A percentile compares a stretch with the other conserved stretches of the same genome.
Conservation (phyloP, 768 basidiomycete genomes). For the Agrocybe pediades region DNA sequence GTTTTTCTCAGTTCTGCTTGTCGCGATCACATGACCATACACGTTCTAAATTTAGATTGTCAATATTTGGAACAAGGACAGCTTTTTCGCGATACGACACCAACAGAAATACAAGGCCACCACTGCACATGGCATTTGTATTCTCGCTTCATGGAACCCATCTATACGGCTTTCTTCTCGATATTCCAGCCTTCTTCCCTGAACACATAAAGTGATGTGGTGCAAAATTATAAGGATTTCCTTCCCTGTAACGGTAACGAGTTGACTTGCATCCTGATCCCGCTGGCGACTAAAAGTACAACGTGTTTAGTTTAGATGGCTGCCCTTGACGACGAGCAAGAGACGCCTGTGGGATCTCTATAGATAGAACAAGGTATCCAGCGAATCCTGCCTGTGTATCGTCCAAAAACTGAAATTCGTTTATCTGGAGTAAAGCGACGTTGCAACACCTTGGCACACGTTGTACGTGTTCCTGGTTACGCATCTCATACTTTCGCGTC, state of each 20-base stretch:
- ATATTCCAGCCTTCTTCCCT: no score
- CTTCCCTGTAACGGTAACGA: no score
- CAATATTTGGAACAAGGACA: conserved; percentile 1
- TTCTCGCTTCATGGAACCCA: background rate
- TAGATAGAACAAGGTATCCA: conserved; percentile 11
- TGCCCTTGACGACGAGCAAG: background rate
- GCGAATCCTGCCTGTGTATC: background rate
- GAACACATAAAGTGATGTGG: no score
- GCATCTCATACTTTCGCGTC: background rate
- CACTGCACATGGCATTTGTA: background rate
- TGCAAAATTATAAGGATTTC: no score
- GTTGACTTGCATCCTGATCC: no score
- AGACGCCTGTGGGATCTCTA: background rate
- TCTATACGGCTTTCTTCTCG: no score
- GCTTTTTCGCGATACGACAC: no score
- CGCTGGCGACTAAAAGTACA: no score
- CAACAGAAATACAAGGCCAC: background rate
- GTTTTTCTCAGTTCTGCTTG: background rate
- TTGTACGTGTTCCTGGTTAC: background rate
- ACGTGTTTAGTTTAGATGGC: no score
- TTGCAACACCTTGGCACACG: background rate
- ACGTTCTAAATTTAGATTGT: background rate
- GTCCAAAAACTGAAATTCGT: background rate
- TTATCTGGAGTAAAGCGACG: background rate
- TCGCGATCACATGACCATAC: conserved; percentile 2